Evolutionary conservation across 352 stramenopile species (phyloP).

Genomic region (Achlya hypogyna): DNA sequence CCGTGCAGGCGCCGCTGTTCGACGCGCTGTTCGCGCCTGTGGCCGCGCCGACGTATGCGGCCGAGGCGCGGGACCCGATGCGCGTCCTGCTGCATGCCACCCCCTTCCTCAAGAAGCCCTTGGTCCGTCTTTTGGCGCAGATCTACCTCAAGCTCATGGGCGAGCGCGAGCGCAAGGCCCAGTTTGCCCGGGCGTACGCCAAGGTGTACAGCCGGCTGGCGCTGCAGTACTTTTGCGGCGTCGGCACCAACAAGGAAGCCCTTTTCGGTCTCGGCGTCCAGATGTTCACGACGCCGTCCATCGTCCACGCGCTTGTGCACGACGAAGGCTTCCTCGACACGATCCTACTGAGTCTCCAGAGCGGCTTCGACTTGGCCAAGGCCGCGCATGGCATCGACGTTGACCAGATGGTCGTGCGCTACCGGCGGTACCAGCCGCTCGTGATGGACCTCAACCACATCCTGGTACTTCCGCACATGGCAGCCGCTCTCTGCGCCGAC

Average conservation of each 20-base stretch:
- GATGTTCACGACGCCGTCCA: slow-evolving; percentile 89
- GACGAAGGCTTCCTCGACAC: slow-evolving; percentile 49
- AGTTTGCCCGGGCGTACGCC: slow-evolving; percentile 84
- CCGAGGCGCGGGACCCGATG: slow-evolving; percentile 30
- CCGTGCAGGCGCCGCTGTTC: background rate
- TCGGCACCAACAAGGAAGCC: slow-evolving; percentile 87
- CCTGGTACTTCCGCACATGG: background rate
- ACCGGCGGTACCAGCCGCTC: slow-evolving; percentile 8
- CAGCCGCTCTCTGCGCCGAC: background rate
- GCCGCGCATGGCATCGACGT: background rate
- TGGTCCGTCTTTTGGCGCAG: slow-evolving; percentile 86
- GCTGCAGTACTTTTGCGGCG: slow-evolving; percentile 80
- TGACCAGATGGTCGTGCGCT: slow-evolving; percentile 7
- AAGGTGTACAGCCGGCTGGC: slow-evolving; percentile 82
- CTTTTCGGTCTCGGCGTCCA: slow-evolving; percentile 89
- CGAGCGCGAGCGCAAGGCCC: slow-evolving; percentile 90
- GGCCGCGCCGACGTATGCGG: background rate
- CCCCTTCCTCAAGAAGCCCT: slow-evolving; percentile 91
- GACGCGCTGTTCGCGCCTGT: background rate
- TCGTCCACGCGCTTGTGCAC: slow-evolving; percentile 54
- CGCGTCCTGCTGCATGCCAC: slow-evolving; percentile 89
- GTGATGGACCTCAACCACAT: slow-evolving; percentile 10
- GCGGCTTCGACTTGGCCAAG: slow-evolving; percentile 35
- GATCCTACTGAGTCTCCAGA: slow-evolving; percentile 67
- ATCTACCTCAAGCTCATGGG: slow-evolving; percentile 93